Conservation (phyloP, 306 rosid genomes). For the Casuarina equisetifolia region DNA sequence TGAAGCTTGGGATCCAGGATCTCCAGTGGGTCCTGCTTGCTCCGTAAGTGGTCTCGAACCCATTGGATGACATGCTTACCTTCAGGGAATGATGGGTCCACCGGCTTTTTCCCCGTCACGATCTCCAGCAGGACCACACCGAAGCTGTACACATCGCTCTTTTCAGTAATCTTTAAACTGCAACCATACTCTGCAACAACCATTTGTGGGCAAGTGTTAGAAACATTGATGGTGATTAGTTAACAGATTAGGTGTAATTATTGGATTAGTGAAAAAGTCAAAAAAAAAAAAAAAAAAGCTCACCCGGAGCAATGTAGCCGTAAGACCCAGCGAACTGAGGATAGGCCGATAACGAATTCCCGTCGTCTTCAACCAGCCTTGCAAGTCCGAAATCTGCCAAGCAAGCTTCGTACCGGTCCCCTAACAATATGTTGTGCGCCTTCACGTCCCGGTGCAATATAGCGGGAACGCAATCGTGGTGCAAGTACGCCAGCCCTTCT, state of each 20-base stretch:
- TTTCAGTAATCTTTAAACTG: constrained; percentile 72
- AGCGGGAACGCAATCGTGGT: constrained; percentile 88
- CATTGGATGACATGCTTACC: constrained; percentile 78
- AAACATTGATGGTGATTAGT: too few species aligned
- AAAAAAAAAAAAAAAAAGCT: constrained; percentile 2
- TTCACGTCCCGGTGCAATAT: constrained; percentile 96
- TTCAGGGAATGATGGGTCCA: constrained; percentile 71
- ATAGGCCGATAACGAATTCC: constrained; percentile 53
- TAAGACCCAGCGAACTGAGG: constrained; percentile 91
- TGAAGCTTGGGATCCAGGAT: constrained; percentile 74
- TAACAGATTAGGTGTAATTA: too few species aligned
- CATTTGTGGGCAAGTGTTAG: neutral
- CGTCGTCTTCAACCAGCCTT: constrained; percentile 66
- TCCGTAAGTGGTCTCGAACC: constrained; percentile 70
- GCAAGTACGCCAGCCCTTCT: constrained; percentile 83
- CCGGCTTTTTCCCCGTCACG: constrained; percentile 79
- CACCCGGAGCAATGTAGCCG: constrained; percentile 97
- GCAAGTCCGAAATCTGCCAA: constrained; percentile 96
- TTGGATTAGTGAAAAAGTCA: too few species aligned
- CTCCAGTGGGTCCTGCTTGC: constrained; percentile 69
- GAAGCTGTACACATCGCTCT: constrained; percentile 82
- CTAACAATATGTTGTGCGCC: constrained; percentile 67
- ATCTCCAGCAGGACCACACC: constrained; percentile 88
- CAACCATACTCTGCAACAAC: constrained; percentile 72
- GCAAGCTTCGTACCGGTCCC: constrained; percentile 72